Base-by-base conservation (phyloP, 2,329 filamentous ascomycete genomes). In the Nemania abortiva region DNA sequence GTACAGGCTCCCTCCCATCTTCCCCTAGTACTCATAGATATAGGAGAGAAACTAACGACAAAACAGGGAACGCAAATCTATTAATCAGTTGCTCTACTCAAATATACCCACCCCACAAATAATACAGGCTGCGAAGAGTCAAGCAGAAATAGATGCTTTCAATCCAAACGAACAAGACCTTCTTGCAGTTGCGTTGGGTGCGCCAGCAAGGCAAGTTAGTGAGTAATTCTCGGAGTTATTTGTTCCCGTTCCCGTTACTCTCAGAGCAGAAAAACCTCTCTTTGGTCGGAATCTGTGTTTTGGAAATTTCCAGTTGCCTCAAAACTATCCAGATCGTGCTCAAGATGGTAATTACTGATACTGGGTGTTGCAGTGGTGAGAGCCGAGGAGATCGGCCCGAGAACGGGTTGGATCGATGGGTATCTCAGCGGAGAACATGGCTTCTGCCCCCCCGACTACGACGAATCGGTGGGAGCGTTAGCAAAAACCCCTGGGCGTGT, bases 391-490 rank as follows among this genome's bases (percentile, higher is more conserved):
- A 83, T 88, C n/a, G 85, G 86, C 0, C 78, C 82, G 0, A 75
- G 76, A 39, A 86, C 83, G 0, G 86, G 86, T 20, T 88, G 85
- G 85, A 80, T 84, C 58, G 86, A 88, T 68, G 84, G 85, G 0
- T 87, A 85, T 72, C 82, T 87, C 37, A 85, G 81, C 66, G 81
- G 80, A 20, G 85, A 86, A 60, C 83, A 86, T 45, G 86, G 86
- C 0, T 87, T 87, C 68, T 85, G 83, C 22, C 84, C 85, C 0
- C 81, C 82, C 1, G 85, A 87, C 68, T 83, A 85, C 13, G 84
- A 85, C 68, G 85, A 85, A 65, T 79, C 85, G 0, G 81, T 82
- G 0, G 83, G 81, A 3, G 85, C 84, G 5, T 79, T 83, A 18
- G 83, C 81, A 34, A 82, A 79, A 68, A 86, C 84, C 0, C 84